Evolutionary conservation across 2,329 filamentous ascomycete genomes (phyloP).

Genomic region (Biscogniauxia marginata): DNA sequence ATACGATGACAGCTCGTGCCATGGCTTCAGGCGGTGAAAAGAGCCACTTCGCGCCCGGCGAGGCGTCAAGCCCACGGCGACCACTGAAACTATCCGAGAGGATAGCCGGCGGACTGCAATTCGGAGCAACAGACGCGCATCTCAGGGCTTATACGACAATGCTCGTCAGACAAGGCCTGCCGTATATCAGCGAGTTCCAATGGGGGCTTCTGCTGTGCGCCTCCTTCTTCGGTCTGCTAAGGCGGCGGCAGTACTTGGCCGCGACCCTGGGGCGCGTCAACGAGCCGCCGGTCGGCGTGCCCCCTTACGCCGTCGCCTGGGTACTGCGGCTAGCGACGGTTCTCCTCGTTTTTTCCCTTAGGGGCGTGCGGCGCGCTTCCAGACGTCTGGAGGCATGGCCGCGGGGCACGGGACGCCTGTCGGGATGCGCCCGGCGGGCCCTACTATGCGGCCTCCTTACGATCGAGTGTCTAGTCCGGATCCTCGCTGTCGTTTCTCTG

Average conservation of each 20-base stretch:
- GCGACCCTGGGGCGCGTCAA: neutral
- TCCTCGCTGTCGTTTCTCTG: neutral
- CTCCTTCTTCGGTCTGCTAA: neutral
- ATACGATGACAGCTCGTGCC: neutral
- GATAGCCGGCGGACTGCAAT: no score
- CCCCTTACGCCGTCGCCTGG: neutral
- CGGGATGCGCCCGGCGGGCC: neutral
- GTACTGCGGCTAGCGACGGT: neutral
- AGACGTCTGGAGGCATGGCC: neutral
- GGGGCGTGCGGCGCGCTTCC: neutral
- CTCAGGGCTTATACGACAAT: neutral
- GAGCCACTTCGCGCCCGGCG: neutral
- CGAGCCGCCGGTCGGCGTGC: neutral
- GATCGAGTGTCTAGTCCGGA: neutral
- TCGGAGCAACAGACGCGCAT: neutral
- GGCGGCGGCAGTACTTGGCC: neutral
- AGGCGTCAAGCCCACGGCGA: neutral
- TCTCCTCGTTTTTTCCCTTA: neutral
- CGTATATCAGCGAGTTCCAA: neutral
- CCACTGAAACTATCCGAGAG: no score
- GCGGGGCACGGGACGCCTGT: neutral
- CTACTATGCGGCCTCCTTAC: neutral
- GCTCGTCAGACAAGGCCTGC: neutral
- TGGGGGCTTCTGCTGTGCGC: neutral
- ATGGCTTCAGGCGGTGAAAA: neutral